These are phyloP conservation scores for Albugo candida DNA, from an alignment of 352 stramenopile genomes.

Conservation along the genomic window DNA sequence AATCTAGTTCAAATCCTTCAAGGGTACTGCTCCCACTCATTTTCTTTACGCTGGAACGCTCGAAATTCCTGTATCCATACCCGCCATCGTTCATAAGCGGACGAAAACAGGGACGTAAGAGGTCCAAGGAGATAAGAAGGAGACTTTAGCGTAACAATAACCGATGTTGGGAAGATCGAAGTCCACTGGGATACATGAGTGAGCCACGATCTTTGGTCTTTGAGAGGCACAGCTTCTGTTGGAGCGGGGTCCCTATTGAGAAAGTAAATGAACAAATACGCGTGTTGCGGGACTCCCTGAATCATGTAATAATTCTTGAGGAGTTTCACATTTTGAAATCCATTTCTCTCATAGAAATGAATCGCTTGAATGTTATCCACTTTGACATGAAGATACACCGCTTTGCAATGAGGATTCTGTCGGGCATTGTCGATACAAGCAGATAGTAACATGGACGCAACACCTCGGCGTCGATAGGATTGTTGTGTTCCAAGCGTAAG, in stretches of 20 bases:
- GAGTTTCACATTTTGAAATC: conserved; percentile 84
- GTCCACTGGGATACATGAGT: no score
- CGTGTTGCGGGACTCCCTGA: conserved; percentile 52
- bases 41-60: no score
- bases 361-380: conserved; percentile 86
- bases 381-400: conserved; percentile 95
- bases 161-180: no score
- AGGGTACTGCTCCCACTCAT: no score
- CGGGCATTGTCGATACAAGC: not conserved
- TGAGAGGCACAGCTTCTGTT: not conserved
- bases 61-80: no score
- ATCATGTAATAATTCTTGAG: conserved; percentile 85
- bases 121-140: conserved; percentile 3
- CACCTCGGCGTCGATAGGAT: not conserved
- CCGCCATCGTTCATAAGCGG: no score
- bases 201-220: no score
- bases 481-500: not conserved
- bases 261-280: conserved; percentile 74
- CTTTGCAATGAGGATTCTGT: conserved; percentile 54
- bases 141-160: no score
- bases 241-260: conserved; percentile 51
- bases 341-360: conserved; percentile 92
- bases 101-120: conserved; percentile 27
- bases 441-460: not conserved
- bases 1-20: no score